These are phyloP conservation scores for Melanogaster broomeanus DNA, from an alignment of 768 basidiomycete species.

Conservation along the genomic window DNA sequence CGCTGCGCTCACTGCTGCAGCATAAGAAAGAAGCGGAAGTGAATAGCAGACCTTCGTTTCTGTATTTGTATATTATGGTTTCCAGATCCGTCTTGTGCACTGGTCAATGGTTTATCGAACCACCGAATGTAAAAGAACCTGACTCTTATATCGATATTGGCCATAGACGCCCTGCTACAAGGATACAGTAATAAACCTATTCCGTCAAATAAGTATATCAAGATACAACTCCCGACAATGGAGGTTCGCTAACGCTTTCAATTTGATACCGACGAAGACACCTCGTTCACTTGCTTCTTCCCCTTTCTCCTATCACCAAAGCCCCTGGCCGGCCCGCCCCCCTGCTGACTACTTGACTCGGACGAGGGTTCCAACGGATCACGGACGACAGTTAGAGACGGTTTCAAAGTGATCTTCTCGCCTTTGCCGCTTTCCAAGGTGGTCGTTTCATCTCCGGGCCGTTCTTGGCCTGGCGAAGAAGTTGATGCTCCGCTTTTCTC, in stretches of 20 bases:
- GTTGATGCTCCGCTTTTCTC: slow-evolving; percentile 19
- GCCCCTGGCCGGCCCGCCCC: slow-evolving; percentile 21
- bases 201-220: not conserved
- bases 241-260: not conserved
- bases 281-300: slow-evolving; percentile 8
- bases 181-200: not conserved
- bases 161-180: not conserved
- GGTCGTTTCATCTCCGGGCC: not conserved
- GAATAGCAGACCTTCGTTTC: not conserved
- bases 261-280: not conserved
- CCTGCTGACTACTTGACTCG: slow-evolving; percentile 6
- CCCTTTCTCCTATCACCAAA: slow-evolving; percentile 27
- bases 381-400: slow-evolving; percentile 22
- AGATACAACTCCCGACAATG: not conserved
- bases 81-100: not conserved
- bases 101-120: too few species aligned
- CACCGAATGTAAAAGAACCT: too few species aligned
- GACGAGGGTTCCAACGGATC: slow-evolving; percentile 35
- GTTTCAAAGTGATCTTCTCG: not conserved
- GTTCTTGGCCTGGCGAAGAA: not conserved
- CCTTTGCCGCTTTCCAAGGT: not conserved
- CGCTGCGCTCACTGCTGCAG: slow-evolving; percentile 16
- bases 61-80: not conserved
- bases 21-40: slow-evolving; percentile 9
- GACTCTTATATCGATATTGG: not conserved